Conservation (phyloP, 305 asterid genomes). For the Solanum aculeatissimum region DNA sequence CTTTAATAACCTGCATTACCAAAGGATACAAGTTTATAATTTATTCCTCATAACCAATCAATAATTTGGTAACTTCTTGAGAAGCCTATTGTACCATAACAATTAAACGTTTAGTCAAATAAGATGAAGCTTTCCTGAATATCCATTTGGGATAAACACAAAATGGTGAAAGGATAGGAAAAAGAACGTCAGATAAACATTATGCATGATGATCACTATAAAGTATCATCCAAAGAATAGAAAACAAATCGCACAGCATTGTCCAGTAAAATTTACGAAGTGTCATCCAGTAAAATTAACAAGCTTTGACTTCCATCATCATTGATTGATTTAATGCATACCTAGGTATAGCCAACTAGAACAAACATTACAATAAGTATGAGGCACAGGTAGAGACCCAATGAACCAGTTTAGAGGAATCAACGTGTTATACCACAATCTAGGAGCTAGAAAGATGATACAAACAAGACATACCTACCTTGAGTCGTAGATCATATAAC, state of each 20-base stretch:
- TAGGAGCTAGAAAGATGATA: neutral
- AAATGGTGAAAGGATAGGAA: neutral
- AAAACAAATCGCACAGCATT: neutral
- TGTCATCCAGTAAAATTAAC: neutral
- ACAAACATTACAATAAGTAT: neutral
- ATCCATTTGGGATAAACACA: neutral
- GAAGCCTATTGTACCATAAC: neutral
- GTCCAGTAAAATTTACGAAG: neutral
- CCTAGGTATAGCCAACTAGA: neutral
- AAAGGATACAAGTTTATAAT: neutral
- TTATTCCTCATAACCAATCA: neutral
- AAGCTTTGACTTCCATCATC: neutral
- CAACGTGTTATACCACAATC: neutral
- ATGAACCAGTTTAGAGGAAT: neutral
- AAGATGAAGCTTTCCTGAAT: neutral
- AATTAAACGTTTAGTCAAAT: neutral
- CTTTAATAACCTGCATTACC: slow-evolving; percentile 49
- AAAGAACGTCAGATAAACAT: neutral
- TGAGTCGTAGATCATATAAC: neutral
- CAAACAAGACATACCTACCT: neutral
- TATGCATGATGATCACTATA: neutral
- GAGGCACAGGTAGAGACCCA: neutral
- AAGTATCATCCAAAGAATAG: neutral
- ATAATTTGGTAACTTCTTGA: neutral
- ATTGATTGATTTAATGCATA: neutral